Evolutionary conservation across 441 rosid species (phyloP).

Genomic region (Populus hybrid): DNA sequence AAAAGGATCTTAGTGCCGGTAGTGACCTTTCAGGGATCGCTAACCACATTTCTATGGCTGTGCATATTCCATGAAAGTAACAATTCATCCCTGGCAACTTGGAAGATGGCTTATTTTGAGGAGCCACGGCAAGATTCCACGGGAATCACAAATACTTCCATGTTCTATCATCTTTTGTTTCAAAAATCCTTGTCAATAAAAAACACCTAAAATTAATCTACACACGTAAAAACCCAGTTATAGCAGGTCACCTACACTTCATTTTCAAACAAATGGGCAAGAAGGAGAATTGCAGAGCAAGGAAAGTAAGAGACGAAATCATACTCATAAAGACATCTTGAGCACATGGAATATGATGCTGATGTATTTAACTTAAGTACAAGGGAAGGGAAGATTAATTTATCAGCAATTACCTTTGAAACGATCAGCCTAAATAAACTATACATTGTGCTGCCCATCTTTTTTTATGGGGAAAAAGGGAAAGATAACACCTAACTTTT

Average conservation of each 20-base stretch:
- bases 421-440: too few species aligned
- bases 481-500: constrained; percentile 25
- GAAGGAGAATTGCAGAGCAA: too few species aligned
- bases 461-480: too few species aligned
- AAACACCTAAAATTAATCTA: too few species aligned
- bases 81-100: background rate
- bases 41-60: background rate
- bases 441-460: too few species aligned
- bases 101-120: background rate
- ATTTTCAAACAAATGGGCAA: too few species aligned
- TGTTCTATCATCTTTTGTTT: background rate
- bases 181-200: background rate
- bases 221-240: too few species aligned
- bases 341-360: too few species aligned
- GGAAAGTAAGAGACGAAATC: too few species aligned
- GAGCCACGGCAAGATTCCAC: background rate
- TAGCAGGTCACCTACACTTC: too few species aligned
- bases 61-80: background rate
- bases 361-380: background rate
- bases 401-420: background rate
- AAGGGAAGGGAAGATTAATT: background rate
- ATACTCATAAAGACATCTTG: too few species aligned
- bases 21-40: background rate
- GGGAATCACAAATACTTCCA: background rate
- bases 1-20: background rate